Percentiles rank a stretch among this genome's conserved stretches.
Conservation (phyloP, 192 early-diverging fungal genomes). For the Obelidium mucronatum region DNA sequence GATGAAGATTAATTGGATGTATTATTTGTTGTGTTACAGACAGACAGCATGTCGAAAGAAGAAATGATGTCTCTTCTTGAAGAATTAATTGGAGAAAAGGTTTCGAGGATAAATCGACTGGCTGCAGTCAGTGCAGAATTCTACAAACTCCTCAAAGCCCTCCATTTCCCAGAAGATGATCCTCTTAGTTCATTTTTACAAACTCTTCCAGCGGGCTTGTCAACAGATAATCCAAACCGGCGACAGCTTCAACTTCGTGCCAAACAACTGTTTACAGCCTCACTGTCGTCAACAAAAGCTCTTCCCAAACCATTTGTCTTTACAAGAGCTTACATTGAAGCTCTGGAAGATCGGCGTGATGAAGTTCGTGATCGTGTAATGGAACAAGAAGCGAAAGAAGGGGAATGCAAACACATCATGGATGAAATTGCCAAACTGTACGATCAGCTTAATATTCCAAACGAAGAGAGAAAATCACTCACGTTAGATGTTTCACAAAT, state of each 20-base stretch:
- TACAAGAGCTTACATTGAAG: background rate
- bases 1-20: background rate
- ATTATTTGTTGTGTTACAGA: background rate
- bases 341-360: constrained; percentile 15
- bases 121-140: constrained; percentile 5
- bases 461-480: background rate
- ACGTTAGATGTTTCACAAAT: background rate
- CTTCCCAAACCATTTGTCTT: constrained; percentile 3
- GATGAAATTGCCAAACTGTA: constrained; percentile 1
- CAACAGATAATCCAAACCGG: background rate
- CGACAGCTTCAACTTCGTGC: background rate
- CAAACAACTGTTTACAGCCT: constrained; percentile 8
- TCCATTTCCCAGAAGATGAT: background rate
- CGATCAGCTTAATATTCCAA: constrained; percentile 2
- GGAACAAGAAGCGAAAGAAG: constrained; percentile 4
- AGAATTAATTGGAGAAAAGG: constrained; percentile 19
- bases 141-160: background rate
- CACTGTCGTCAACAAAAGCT: background rate
- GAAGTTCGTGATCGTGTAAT: constrained; percentile 4
- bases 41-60: background rate
- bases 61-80: constrained; percentile 8
- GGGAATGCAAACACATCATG: background rate
- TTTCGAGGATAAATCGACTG: constrained; percentile 1
- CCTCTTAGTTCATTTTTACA: background rate
- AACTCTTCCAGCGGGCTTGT: background rate